Percentiles rank a stretch among this genome's conserved stretches.
Evolutionary conservation across 1,284 basidiomycete genomes (phyloP).

Genomic region (Cryptococcus wingfieldii): DNA sequence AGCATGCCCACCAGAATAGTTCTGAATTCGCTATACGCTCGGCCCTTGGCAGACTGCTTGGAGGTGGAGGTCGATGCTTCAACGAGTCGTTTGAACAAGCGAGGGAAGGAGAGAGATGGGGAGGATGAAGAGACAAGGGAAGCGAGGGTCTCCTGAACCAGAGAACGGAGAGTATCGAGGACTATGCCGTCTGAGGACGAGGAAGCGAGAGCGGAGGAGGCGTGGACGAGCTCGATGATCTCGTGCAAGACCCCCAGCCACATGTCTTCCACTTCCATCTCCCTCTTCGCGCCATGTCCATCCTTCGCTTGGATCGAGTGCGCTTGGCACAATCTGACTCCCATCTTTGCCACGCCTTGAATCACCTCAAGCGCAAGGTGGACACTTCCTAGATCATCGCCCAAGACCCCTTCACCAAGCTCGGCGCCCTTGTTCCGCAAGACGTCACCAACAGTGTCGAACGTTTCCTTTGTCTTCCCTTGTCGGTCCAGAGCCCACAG

Average conservation of each 20-base stretch:
- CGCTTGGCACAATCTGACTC: conserved; percentile 64
- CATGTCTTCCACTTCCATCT: conserved; percentile 69
- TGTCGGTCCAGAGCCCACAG: conserved; percentile 74
- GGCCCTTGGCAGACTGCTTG: conserved; percentile 28
- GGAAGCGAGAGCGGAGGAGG: conserved; percentile 52
- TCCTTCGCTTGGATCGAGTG: conserved; percentile 52
- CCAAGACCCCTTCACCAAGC: conserved; percentile 53
- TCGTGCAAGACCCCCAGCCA: conserved; percentile 84
- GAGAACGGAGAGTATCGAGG: conserved; percentile 59
- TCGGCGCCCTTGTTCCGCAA: conserved; percentile 57
- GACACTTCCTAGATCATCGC: conserved; percentile 36
- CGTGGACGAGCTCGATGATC: conserved; percentile 74
- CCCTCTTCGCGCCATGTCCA: background rate
- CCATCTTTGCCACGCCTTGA: conserved; percentile 57
- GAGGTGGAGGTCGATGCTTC: conserved; percentile 48
- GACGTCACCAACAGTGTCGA: conserved; percentile 62
- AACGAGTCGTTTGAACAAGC: conserved; percentile 83
- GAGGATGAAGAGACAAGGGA: conserved; percentile 78
- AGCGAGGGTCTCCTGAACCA: conserved; percentile 81
- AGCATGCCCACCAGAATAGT: conserved; percentile 81
- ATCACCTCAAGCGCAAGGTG: conserved; percentile 50
- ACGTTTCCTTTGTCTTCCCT: conserved; percentile 62
- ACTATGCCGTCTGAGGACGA: conserved; percentile 10
- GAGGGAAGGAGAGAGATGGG: conserved; percentile 81
- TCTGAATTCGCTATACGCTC: conserved; percentile 83